Percentiles rank a stretch among this genome's conserved stretches.
Conservation (phyloP, 371 early-diverging fungal genomes). For the Rhizopus sp. region DNA sequence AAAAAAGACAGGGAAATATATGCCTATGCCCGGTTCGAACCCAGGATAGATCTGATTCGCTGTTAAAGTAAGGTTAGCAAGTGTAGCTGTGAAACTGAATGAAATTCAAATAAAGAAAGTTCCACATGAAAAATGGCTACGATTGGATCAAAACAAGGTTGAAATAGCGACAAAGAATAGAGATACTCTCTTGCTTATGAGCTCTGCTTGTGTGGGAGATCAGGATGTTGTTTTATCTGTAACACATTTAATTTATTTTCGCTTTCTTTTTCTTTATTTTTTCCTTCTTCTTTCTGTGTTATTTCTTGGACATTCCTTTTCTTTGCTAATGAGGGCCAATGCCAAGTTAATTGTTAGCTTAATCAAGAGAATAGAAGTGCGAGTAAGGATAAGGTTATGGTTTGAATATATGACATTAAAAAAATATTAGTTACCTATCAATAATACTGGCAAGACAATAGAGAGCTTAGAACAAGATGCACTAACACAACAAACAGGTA, state of each 20-base stretch:
- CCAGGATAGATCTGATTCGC: not conserved
- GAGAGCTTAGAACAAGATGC: constrained; percentile 67
- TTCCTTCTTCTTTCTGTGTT: not conserved
- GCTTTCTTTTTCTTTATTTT: constrained; percentile 5
- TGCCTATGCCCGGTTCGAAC: not conserved
- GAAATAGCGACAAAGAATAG: not conserved
- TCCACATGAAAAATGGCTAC: not conserved
- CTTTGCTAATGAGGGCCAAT: constrained; percentile 39
- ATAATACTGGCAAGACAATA: constrained; percentile 53
- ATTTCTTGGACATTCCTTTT: not conserved
- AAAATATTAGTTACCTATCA: constrained; percentile 55
- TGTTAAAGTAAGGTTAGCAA: no score
- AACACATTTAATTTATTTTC: not conserved
- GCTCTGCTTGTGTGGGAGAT: no score
- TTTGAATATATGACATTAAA: not conserved
- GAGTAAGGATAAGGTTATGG: constrained; percentile 30
- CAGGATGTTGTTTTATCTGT: not conserved
- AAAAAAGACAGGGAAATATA: not conserved
- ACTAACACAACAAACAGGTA: constrained; percentile 63
- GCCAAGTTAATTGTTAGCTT: constrained; percentile 52
- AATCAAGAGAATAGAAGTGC: constrained; percentile 53
- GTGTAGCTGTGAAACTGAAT: no score
- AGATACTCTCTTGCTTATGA: no score
- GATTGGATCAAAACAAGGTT: constrained; percentile 1
- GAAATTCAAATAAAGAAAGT: not conserved